A percentile compares a stretch with the other conserved stretches of the same genome.
Conservation (phyloP, 495 filamentous ascomycete genomes). For the Staphylotrichum longicolle region DNA sequence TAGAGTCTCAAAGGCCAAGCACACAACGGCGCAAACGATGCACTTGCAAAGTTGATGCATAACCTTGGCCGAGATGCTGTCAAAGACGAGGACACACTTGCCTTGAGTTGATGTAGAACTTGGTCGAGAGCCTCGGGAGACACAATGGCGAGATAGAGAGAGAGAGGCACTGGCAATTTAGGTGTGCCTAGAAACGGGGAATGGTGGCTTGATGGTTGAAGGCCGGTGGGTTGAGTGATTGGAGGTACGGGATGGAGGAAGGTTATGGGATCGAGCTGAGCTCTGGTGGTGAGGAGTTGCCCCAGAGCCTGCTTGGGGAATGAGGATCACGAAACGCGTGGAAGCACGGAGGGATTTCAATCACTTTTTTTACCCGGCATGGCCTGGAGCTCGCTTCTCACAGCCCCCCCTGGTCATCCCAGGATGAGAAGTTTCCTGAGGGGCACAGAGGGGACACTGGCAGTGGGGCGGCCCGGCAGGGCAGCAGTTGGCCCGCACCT, state of each 20-base stretch:
- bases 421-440: constrained; percentile 20
- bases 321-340: constrained; percentile 22
- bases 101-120: neutral
- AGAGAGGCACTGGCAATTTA: neutral
- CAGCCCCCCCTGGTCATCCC: too few relatives aligned
- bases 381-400: constrained; percentile 12
- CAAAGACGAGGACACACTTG: neutral
- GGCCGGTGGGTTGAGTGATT: too few relatives aligned
- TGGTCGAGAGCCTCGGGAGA: neutral
- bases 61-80: neutral
- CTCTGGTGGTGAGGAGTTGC: neutral
- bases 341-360: constrained; percentile 25
- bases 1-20: neutral
- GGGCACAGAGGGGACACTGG: constrained; percentile 2
- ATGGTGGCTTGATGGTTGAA: too few relatives aligned
- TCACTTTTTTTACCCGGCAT: constrained; percentile 19
- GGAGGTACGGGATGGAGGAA: too few relatives aligned
- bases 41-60: neutral
- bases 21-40: neutral
- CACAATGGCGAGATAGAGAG: neutral
- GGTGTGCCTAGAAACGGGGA: too few relatives aligned
- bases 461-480: constrained; percentile 19
- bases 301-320: neutral
- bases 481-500: constrained; percentile 17
- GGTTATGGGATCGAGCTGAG: too few relatives aligned